These are phyloP conservation scores for Helenozyma baotianmanensis DNA, from an alignment of 805 yeast genomes.

Conservation along the genomic window DNA sequence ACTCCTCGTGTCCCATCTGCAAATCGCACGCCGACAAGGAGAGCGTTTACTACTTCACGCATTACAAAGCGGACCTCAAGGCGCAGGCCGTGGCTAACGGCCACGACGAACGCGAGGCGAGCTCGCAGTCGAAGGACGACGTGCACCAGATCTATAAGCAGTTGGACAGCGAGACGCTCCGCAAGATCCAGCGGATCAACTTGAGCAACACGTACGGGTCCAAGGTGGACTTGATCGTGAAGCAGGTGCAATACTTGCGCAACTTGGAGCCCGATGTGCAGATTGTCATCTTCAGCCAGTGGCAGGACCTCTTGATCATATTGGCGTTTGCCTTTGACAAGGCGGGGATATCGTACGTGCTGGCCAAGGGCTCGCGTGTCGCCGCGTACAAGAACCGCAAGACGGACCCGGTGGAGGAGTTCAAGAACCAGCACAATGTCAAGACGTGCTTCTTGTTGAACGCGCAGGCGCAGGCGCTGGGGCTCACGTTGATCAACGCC, in stretches of 20 bases:
- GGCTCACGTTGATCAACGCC: slow-evolving; percentile 86
- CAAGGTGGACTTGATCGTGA: slow-evolving; percentile 77
- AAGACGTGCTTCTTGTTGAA: slow-evolving; percentile 84
- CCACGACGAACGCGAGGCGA: neutral
- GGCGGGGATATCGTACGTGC: slow-evolving; percentile 54
- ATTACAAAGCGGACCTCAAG: slow-evolving; percentile 47
- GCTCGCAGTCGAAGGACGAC: slow-evolving; percentile 1
- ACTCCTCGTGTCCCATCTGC: slow-evolving; percentile 76
- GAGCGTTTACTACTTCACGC: slow-evolving; percentile 69
- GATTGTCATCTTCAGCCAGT: slow-evolving; percentile 85
- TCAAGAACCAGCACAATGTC: slow-evolving; percentile 50
- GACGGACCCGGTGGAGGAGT: slow-evolving; percentile 41
- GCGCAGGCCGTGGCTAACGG: slow-evolving; percentile 40
- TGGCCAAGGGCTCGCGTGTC: slow-evolving; percentile 41
- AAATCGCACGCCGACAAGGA: slow-evolving; percentile 44
- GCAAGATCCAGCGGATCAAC: slow-evolving; percentile 37
- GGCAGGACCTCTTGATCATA: slow-evolving; percentile 68
- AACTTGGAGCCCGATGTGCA: slow-evolving; percentile 60
- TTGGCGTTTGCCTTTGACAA: slow-evolving; percentile 61
- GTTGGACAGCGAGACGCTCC: slow-evolving; percentile 36
- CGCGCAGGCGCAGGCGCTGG: slow-evolving; percentile 85
- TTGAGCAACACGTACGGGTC: slow-evolving; percentile 60
- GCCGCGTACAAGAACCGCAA: slow-evolving; percentile 2
- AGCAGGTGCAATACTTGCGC: slow-evolving; percentile 64
- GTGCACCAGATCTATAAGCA: slow-evolving; percentile 37